Evolutionary conservation across 768 basidiomycete species (phyloP).

Genomic region (Calocera viscosa): DNA sequence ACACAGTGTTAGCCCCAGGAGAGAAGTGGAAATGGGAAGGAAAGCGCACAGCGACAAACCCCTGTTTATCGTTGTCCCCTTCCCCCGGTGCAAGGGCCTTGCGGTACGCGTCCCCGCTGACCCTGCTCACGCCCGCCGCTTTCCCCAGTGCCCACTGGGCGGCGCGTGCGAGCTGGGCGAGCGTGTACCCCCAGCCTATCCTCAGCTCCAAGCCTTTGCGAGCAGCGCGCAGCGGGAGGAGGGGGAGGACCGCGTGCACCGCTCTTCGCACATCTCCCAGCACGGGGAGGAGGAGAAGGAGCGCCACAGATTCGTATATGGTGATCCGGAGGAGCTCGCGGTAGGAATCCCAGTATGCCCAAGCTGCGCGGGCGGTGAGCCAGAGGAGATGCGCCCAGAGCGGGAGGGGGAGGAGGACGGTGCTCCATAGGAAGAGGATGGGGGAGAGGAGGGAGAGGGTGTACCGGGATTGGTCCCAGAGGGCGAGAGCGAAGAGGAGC

Average conservation of each 20-base stretch:
- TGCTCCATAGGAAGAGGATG: constrained; percentile 6
- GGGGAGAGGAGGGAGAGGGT: constrained; percentile 5
- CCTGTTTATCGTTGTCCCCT: not conserved
- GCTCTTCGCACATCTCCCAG: not conserved
- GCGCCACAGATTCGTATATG: not conserved
- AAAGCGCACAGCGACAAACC: not conserved
- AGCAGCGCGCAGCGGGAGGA: not conserved
- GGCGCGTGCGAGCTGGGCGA: not conserved
- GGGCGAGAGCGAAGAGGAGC: not conserved
- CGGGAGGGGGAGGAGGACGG: not conserved
- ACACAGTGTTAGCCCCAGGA: not conserved
- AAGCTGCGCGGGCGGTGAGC: not conserved
- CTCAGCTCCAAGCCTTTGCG: not conserved
- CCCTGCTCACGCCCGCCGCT: not conserved
- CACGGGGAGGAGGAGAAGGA: not conserved
- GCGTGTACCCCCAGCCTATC: not conserved
- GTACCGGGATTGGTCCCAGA: constrained; percentile 3
- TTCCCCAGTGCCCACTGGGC: not conserved
- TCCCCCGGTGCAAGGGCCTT: not conserved
- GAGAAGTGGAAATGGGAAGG: not conserved
- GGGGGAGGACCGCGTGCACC: not conserved
- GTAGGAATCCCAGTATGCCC: not conserved
- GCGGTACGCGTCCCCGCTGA: constrained; percentile 1
- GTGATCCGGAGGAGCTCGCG: not conserved
- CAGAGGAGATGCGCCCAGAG: not conserved